Evolutionary conservation across 1,284 basidiomycete species (phyloP).

Genomic region (Termitomyces sp.): DNA sequence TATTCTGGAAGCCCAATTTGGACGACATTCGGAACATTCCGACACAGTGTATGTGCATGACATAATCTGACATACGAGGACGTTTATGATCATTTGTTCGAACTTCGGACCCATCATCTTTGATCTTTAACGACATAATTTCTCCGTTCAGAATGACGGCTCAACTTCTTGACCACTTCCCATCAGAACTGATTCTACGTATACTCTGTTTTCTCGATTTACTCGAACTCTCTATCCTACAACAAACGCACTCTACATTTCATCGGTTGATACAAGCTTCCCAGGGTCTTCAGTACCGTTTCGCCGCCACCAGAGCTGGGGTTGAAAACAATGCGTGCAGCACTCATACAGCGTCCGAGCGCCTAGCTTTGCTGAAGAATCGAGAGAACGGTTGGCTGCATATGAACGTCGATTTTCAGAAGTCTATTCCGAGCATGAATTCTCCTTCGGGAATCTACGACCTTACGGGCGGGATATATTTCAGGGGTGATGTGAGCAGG

Average conservation of each 20-base stretch:
- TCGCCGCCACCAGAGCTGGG: constrained; percentile 28
- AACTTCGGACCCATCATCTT: too few relatives aligned
- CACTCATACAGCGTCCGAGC: constrained; percentile 23
- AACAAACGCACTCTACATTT: constrained; percentile 22
- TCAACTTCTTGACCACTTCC: constrained; percentile 26
- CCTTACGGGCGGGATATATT: constrained; percentile 37
- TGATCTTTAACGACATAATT: too few relatives aligned
- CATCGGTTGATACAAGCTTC: constrained; percentile 26
- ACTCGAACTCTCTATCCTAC: constrained; percentile 25
- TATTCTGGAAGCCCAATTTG: too few relatives aligned
- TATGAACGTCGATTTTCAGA: constrained; percentile 23
- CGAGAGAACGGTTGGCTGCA: constrained; percentile 29
- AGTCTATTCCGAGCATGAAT: constrained; percentile 25
- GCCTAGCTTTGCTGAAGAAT: constrained; percentile 24
- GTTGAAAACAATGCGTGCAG: constrained; percentile 31
- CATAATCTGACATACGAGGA: too few relatives aligned
- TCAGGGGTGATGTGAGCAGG: constrained; percentile 31
- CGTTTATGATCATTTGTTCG: too few relatives aligned
- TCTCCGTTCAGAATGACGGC: neutral
- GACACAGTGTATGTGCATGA: too few relatives aligned
- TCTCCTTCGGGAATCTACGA: constrained; percentile 40
- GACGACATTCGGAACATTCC: too few relatives aligned
- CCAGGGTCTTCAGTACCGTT: constrained; percentile 31
- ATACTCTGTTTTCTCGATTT: constrained; percentile 29
- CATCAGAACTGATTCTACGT: constrained; percentile 33